Evolutionary conservation across 306 rosid genomes (phyloP).

Genomic region (Hippophae tibetana): DNA sequence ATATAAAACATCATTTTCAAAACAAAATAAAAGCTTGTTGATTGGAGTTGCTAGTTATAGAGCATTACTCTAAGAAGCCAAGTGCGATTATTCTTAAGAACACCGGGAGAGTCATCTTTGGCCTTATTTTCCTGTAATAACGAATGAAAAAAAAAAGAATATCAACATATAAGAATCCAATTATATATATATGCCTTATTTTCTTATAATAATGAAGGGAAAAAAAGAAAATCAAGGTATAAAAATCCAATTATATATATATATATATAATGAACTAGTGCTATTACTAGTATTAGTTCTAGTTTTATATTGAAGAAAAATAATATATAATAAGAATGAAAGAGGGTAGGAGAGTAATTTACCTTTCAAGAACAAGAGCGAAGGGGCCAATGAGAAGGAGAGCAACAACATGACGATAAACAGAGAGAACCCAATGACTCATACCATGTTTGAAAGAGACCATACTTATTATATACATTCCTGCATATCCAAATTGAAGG

Average conservation of each 20-base stretch:
- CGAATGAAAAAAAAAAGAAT: no score
- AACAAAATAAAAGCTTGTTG: background rate
- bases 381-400: constrained; percentile 56
- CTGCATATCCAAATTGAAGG: constrained; percentile 84
- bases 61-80: constrained; percentile 83
- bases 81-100: constrained; percentile 64
- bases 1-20: background rate
- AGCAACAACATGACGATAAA: constrained; percentile 81
- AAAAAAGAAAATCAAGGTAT: no score
- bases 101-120: constrained; percentile 80
- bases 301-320: background rate
- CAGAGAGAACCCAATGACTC: constrained; percentile 81
- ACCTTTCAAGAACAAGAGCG: constrained; percentile 81
- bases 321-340: background rate
- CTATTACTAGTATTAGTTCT: no score
- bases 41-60: background rate
- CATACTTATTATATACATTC: constrained; percentile 85
- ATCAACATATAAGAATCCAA: no score
- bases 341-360: background rate
- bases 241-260: no score
- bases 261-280: no score
- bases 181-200: constrained; percentile 31
- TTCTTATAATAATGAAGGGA: constrained; percentile 35
- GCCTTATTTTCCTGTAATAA: constrained; percentile 68
- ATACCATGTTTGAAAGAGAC: constrained; percentile 85